These are phyloP conservation scores for Talaromyces adpressus DNA, from an alignment of 495 filamentous ascomycete genomes.

Conservation along the genomic window DNA sequence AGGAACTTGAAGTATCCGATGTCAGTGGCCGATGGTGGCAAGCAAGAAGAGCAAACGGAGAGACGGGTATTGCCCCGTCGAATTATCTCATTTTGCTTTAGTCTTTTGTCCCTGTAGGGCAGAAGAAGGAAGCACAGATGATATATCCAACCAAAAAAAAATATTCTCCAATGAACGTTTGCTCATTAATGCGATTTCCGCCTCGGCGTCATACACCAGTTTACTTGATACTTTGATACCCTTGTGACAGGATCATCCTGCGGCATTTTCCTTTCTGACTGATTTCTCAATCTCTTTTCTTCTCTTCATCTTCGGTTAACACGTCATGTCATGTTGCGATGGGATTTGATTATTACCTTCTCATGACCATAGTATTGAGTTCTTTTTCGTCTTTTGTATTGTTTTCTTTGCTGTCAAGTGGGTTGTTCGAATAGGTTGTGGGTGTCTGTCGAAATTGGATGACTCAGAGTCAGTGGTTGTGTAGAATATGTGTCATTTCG, in stretches of 20 bases:
- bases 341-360: slow-evolving; percentile 2
- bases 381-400: slow-evolving; percentile 12
- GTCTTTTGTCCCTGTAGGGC: slow-evolving; percentile 20
- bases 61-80: slow-evolving; percentile 94
- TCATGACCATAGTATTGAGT: slow-evolving; percentile 4
- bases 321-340: slow-evolving; percentile 5
- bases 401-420: background rate
- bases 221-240: slow-evolving; percentile 36
- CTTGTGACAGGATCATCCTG: slow-evolving; percentile 37
- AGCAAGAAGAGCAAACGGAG: slow-evolving; percentile 82
- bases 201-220: slow-evolving; percentile 25
- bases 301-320: background rate
- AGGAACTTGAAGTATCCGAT: slow-evolving; percentile 93
- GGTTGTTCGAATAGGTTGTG: background rate
- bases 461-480: background rate
- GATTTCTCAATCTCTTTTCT: background rate
- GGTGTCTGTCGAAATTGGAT: background rate
- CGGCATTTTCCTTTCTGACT: slow-evolving; percentile 13
- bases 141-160: background rate
- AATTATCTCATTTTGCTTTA: slow-evolving; percentile 97
- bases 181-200: slow-evolving; percentile 20
- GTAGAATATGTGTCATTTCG: background rate
- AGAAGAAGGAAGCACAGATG: background rate
- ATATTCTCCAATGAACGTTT: slow-evolving; percentile 6
- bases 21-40: slow-evolving; percentile 99